phyloP scores from a whole-genome alignment of 805 yeast species.

The Hanseniaspora vineae region DNA sequence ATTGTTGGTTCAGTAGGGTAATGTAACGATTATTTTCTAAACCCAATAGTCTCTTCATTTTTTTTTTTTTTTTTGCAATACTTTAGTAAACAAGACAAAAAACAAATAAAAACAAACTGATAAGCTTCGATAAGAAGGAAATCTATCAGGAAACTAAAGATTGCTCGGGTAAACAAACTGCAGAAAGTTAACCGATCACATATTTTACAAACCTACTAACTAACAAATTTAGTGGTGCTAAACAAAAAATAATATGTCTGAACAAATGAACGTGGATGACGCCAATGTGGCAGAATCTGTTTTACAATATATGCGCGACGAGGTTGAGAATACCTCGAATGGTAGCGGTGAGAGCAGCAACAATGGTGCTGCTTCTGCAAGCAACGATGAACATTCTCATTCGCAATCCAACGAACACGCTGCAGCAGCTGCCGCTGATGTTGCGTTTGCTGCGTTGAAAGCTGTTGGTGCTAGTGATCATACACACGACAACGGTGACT shows the following conservation, averaged over 20 bases:
- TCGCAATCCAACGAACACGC: constrained; percentile 25
- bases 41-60: no score
- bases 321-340: constrained; percentile 4
- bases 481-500: background rate
- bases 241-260: background rate
- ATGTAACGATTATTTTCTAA: no score
- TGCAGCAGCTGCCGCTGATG: constrained; percentile 16
- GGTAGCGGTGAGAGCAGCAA: background rate
- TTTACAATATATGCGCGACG: constrained; percentile 12
- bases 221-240: background rate
- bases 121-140: no score
- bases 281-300: constrained; percentile 10
- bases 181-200: background rate
- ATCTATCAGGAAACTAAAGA: no score
- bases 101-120: no score
- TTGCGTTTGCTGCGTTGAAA: background rate
- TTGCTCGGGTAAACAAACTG: background rate
- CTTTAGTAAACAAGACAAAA: no score
- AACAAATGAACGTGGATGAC: background rate
- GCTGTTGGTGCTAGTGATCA: background rate
- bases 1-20: no score
- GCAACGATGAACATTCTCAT: constrained; percentile 18
- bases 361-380: background rate
- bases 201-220: background rate
- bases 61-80: no score